phyloP scores from a whole-genome alignment of 1,284 basidiomycete species.

The Trichosporon sp. region DNA sequence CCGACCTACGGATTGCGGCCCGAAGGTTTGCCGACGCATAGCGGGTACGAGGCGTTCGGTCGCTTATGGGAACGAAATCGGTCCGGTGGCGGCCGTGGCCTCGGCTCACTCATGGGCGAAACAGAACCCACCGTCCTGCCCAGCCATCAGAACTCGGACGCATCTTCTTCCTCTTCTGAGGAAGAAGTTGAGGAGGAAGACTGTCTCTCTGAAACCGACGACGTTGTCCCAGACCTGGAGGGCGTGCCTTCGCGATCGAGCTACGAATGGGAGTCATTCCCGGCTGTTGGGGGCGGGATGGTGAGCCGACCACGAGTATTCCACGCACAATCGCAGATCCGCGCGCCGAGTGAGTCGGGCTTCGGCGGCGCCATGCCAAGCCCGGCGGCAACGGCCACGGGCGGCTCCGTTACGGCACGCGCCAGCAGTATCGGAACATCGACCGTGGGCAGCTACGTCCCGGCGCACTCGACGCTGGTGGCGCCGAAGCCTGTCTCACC shows the following conservation, averaged over 20 bases:
- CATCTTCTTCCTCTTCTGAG: slow-evolving; percentile 55
- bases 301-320: slow-evolving; percentile 68
- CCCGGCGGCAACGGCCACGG: slow-evolving; percentile 32
- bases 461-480: slow-evolving; percentile 1
- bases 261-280: slow-evolving; percentile 54
- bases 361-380: slow-evolving; percentile 40
- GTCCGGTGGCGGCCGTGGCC: slow-evolving; percentile 56
- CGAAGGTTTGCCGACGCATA: slow-evolving; percentile 66
- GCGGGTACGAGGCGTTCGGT: slow-evolving; percentile 48
- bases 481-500: background rate
- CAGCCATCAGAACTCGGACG: slow-evolving; percentile 4
- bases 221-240: slow-evolving; percentile 19
- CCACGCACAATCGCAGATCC: slow-evolving; percentile 65
- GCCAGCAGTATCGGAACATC: slow-evolving; percentile 44
- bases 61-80: slow-evolving; percentile 60
- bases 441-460: slow-evolving; percentile 26
- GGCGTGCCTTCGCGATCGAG: background rate
- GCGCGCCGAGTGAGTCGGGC: slow-evolving; percentile 50
- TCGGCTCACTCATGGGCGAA: slow-evolving; percentile 43
- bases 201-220: slow-evolving; percentile 8
- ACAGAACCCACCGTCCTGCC: background rate
- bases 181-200: slow-evolving; percentile 53
- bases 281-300: slow-evolving; percentile 70
- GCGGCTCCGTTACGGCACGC: slow-evolving; percentile 45
- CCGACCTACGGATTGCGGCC: slow-evolving; percentile 96